phyloP scores from a whole-genome alignment of 2,329 filamentous ascomycete species.

The Arthrobotrys pseudoclavata region DNA sequence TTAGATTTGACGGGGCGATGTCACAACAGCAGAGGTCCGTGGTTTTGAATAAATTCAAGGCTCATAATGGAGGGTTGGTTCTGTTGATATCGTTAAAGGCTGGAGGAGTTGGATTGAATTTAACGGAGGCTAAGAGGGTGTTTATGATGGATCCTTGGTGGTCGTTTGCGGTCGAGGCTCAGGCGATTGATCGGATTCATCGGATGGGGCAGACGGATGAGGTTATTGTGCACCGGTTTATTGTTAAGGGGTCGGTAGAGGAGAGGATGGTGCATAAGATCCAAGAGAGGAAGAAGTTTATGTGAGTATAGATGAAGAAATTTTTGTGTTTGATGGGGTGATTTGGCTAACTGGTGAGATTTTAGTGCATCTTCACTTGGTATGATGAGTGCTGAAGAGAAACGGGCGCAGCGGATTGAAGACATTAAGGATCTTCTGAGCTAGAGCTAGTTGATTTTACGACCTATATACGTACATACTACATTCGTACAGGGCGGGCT shows the following conservation, averaged over 20 bases:
- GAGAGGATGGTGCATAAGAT: conserved; percentile 88
- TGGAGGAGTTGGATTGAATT: conserved; percentile 91
- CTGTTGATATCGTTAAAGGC: conserved; percentile 87
- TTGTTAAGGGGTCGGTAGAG: conserved; percentile 91
- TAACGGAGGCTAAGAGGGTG: conserved; percentile 88
- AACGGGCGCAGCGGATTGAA: conserved; percentile 88
- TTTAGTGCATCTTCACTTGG: conserved; percentile 89
- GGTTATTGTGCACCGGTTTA: conserved; percentile 87
- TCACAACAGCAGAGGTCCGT: conserved; percentile 84
- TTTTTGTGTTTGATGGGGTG: background rate
- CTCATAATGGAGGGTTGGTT: conserved; percentile 75
- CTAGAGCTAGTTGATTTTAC: conserved; percentile 15
- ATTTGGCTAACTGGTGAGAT: conserved; percentile 57
- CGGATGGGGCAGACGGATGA: conserved; percentile 92
- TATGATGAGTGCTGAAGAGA: conserved; percentile 95
- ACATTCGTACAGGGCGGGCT: background rate
- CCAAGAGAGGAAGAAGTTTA: conserved; percentile 95
- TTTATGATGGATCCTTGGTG: conserved; percentile 99
- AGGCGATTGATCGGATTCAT: conserved; percentile 97
- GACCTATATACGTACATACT: background rate
- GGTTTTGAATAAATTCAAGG: conserved; percentile 80
- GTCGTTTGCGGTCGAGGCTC: conserved; percentile 96
- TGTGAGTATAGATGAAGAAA: conserved; percentile 72
- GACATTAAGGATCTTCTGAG: conserved; percentile 93
- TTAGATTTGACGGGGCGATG: conserved; percentile 95